Base-by-base conservation (phyloP, 495 filamentous ascomycete genomes). In the Cryomyces minteri region DNA sequence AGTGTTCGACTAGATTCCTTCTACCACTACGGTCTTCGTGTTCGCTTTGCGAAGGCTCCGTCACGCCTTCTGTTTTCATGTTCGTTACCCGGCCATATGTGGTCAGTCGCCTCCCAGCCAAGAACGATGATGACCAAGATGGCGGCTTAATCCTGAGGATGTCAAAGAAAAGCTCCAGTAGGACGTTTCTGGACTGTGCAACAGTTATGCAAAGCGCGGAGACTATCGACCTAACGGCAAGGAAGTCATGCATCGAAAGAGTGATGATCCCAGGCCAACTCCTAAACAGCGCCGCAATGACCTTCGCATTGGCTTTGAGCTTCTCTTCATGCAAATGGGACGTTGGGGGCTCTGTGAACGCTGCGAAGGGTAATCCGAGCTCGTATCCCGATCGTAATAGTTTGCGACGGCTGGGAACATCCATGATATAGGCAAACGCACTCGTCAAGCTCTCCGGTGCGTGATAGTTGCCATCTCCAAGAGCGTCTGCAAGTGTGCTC, bases 81-180 rank as follows among this genome's bases (percentile, higher is more conserved):
- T 88, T 94, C 6, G 85, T 73, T 32, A 96, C 87, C 53, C 92
- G 73, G 11, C 86, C 87, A 59, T 96, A 96, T 8, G 63, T 96
- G 11, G 90, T 98, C 32, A 96, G 72, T 44, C 92, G 69, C 51
- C 90, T 73, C 5, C 92, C 90, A 34, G 92, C 90, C 40, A 98
- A 72, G 56, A 94, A 98, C 14, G 86, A 92, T 0, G 85, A 85
- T 29, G 88, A 88, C 92, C 92, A 98, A 0, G 86, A 88, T 5
- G 90, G 90, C 18, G 87, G 78, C 55, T 94, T 95, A 57, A 98
- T 94, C 39, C 86, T 78, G 48, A 98, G 69, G 25, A 95, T 74
- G 47, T 88, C 85, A 59, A 88, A 94, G 38, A 98, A 63, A 5
- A 98, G 66, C 53, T 96, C 90, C 50, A 96, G 66, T 39, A 95